Evolutionary conservation across 2,329 filamentous ascomycete genomes (phyloP), one percentile per base, ranked within the genome.

Genomic region (Hortaea werneckii): DNA sequence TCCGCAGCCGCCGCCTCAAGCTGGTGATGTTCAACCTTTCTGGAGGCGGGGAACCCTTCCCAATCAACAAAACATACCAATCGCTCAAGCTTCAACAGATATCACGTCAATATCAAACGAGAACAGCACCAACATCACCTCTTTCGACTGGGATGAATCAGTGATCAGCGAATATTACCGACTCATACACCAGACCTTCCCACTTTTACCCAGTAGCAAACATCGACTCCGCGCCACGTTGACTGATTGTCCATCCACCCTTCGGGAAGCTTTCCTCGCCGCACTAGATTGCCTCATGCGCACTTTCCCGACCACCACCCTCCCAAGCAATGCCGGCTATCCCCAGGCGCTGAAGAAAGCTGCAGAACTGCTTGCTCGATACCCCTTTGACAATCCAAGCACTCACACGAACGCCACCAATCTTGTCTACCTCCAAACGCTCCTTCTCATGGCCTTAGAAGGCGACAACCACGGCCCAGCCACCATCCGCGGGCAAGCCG

Each of bases 381-480:
- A 67, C 37, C 68, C 72, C 41, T 70, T 69, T 49, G 72, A 74
- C 50, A 66, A 64, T 46, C 59, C 64, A 8, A 57, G 65, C 37
- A 59, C 59, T 32, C 66, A 68, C 46, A 65, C 67, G 7, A 59
- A 65, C 29, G 56, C 66, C 45, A 61, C 70, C 49, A 69, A 72
- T 58, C 54, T 75, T 8, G 57, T 85, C 0, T 79, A 83, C 58
- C 70, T 85, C 5, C 83, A 86, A 58, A 79, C 78, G 0, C 66
- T 86, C 35, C 66, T 86, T 32, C 68, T 87, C 40, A 73, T 85
- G 59, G 75, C 77, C 9, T 74, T 86, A 28, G 80, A 83, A 50
- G 76, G 79, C 2, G 81, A 84, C 55, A 73, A 79, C 56, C 65
- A 73, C 54, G 69, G 77, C 8, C 66, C 69, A 11, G 61, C 61